phyloP scores from a whole-genome alignment of 345 rosid genomes.

The Eucalyptus marginata region DNA sequence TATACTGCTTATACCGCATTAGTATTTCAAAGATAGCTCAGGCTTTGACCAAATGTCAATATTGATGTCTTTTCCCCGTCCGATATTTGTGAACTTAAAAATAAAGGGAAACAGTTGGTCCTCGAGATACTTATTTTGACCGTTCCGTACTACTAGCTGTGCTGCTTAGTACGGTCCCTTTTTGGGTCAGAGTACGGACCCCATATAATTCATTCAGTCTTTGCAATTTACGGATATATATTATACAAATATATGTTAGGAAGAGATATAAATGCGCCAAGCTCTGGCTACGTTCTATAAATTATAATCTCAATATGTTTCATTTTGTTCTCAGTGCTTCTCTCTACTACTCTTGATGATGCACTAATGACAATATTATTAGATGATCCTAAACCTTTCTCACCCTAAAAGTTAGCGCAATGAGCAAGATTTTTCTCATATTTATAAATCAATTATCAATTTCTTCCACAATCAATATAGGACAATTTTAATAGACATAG shows the following conservation, averaged over 20 bases:
- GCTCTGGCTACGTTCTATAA: background rate
- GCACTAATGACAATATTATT: background rate
- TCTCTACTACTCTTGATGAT: background rate
- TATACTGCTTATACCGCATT: too few relatives aligned
- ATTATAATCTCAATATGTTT: too few relatives aligned
- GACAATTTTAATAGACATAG: too few relatives aligned
- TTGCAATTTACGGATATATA: too few relatives aligned
- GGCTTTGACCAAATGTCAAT: background rate
- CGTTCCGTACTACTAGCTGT: background rate
- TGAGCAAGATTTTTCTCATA: accelerated
- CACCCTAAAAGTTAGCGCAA: accelerated
- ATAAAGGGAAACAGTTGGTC: background rate
- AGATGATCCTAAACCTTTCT: accelerated
- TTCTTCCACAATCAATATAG: accelerated
- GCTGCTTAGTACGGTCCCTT: background rate
- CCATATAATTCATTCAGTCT: too few relatives aligned
- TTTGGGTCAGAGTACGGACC: too few relatives aligned
- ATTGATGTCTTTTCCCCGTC: background rate
- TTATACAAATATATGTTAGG: too few relatives aligned
- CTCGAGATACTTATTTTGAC: background rate
- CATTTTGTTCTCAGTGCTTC: accelerated
- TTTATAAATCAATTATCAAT: accelerated
- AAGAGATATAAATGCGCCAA: background rate
- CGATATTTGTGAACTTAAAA: background rate
- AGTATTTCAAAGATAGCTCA: background rate